Evolutionary conservation across 2,329 filamentous ascomycete species (phyloP), one percentile per base, ranked within the genome.

Genomic region (Colletotrichum orchidophilum): DNA sequence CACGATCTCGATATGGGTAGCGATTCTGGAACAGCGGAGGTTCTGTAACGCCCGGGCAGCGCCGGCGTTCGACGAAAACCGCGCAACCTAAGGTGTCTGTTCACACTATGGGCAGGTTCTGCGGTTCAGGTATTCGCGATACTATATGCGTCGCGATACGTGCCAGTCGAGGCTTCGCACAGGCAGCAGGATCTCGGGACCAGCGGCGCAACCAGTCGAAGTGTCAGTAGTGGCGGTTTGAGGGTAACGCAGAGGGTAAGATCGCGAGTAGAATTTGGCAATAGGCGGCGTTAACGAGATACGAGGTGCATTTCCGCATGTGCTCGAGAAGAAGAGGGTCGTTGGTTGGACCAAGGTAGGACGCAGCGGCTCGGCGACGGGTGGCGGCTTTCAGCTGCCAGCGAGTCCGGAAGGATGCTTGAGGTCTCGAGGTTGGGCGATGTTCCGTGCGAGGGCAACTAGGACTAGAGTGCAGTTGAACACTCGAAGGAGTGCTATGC

Each of bases 21-120:
- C 18, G 42, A 8, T 39, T 35, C 42, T 29, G 33, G 35, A 49
- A 55, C 63, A 55, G 27, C 49, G n/a, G n/a, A 31, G 24, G 24
- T 68, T 67, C 53, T 27, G 27, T 58, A 27, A 46, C 64, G 58
- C 58, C 69, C 42, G 64, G 39, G 42, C 64, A 54, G 64, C 64
- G 52, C 64, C 58, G 65, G 58, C 57, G 52, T 29, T 68, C 21
- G 18, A 35, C 13, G 18, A 39, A 15, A n/a, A 26, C 52, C 64
- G 68, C 42, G 26, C 39, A 26, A 33, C n/a, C 5, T 42, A 21
- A 15, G 50, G n/a, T 9, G 12, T 26, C 9, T 39, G 21, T 24
- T 35, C 15, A 26, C 42, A 35, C 13, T 35, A 12, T 33, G 27
- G 29, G 58, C 11, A 33, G 27, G 27, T 33, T 31, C 24, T 42